These are phyloP conservation scores for Corniculantispora saksenae DNA, from an alignment of 2,329 filamentous ascomycete genomes.

Conservation along the genomic window DNA sequence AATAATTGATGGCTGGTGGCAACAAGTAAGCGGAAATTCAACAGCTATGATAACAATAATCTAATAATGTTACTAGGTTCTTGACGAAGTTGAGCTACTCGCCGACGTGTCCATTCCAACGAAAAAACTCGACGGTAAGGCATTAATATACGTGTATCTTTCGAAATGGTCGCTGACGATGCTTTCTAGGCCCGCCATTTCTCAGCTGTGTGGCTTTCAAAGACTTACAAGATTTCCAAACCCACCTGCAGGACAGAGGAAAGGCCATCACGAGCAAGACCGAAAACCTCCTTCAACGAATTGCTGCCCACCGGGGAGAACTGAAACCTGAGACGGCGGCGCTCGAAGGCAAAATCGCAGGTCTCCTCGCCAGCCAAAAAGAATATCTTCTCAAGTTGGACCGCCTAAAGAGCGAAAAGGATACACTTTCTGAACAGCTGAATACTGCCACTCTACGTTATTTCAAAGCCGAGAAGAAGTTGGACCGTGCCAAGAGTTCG, in stretches of 20 bases:
- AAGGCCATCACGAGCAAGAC: constrained; percentile 76
- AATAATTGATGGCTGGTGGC: constrained; percentile 89
- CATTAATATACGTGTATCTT: background rate
- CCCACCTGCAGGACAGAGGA: constrained; percentile 75
- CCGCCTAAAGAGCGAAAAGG: constrained; percentile 73
- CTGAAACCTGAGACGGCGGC: constrained; percentile 68
- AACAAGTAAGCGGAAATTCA: constrained; percentile 65
- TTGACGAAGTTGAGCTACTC: constrained; percentile 66
- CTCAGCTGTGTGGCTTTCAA: constrained; percentile 62
- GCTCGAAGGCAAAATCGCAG: constrained; percentile 73
- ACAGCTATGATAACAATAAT: background rate
- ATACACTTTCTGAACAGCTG: constrained; percentile 80
- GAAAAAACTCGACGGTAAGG: constrained; percentile 44
- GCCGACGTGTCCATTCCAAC: constrained; percentile 51
- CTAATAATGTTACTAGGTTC: constrained; percentile 45
- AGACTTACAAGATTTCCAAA: constrained; percentile 71
- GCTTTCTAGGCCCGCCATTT: constrained; percentile 52
- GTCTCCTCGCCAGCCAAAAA: constrained; percentile 80
- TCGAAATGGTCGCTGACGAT: background rate
- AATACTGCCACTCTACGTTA: constrained; percentile 89
- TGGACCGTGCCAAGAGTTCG: constrained; percentile 84
- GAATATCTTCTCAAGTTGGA: constrained; percentile 76
- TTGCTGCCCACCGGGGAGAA: constrained; percentile 53
- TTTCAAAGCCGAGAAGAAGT: constrained; percentile 91
- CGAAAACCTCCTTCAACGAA: constrained; percentile 63